These are phyloP conservation scores for Candida caryicola DNA, from an alignment of 805 yeast genomes.

Conservation along the genomic window DNA sequence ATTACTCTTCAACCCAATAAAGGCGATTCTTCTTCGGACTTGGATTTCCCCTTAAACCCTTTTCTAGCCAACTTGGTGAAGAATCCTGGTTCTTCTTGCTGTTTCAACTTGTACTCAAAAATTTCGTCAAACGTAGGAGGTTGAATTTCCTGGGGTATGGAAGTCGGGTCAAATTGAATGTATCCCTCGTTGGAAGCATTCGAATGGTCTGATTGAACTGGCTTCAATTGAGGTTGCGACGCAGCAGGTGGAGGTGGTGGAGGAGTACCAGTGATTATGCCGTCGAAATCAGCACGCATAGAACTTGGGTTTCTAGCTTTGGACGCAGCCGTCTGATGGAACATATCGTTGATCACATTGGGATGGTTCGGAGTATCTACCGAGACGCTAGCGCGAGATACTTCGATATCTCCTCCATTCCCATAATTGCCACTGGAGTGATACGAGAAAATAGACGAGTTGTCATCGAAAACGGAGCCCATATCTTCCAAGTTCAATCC, in stretches of 20 bases:
- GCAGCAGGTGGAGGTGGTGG: constrained; percentile 16
- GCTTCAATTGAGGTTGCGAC: constrained; percentile 12
- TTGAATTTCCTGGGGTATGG: constrained; percentile 30
- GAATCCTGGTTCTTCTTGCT: constrained; percentile 13
- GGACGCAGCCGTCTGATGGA: constrained; percentile 38
- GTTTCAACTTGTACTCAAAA: constrained; percentile 20
- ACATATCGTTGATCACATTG: constrained; percentile 13
- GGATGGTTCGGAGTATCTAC: neutral
- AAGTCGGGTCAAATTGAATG: constrained; percentile 3
- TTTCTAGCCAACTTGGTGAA: neutral
- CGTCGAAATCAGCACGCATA: constrained; percentile 31
- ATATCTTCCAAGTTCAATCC: constrained; percentile 87
- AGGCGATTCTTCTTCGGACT: constrained; percentile 2
- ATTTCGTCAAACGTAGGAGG: constrained; percentile 34
- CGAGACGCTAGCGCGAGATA: neutral
- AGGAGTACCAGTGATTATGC: constrained; percentile 29
- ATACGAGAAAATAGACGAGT: constrained; percentile 40
- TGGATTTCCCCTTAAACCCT: neutral
- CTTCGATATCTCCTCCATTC: neutral
- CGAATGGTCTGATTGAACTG: constrained; percentile 22
- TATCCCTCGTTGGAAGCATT: constrained; percentile 8
- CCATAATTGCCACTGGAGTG: constrained; percentile 30
- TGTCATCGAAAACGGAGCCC: constrained; percentile 83
- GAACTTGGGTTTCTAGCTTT: constrained; percentile 40
- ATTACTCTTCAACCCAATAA: neutral